Evolutionary conservation across 768 basidiomycete species (phyloP), one percentile per base, ranked within the genome.

Genomic region (Leccinum disarticulatum): DNA sequence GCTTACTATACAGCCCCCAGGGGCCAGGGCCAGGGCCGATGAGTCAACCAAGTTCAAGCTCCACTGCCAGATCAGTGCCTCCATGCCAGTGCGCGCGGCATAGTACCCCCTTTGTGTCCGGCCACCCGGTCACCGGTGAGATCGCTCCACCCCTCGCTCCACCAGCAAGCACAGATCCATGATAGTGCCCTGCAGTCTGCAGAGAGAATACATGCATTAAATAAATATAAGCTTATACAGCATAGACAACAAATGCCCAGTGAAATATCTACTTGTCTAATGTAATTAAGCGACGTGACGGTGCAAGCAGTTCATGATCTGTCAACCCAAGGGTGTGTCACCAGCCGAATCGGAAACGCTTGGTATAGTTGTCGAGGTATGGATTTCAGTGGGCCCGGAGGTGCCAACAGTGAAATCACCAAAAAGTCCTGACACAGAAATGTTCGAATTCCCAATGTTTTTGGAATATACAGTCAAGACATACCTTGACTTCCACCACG

Each of bases 281-380:
- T 6, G 68, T 66, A 62, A 66, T 64, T 65, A 66, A 47, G n/a
- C 60, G 35, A 28, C 55, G 52, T 10, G n/a, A 6, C 6, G 33
- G 59, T 53, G 35, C 15, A 7, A 25, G 8, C 15, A 3, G 13
- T 41, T 75, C 53, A 75, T 31, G 65, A 62, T 49, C 62, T 62
- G 57, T 73, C 70, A 13, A 73, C 35, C 75, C 78, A 86, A 2
- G 85, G 74, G 56, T 90, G 85, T 3, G 87, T 87, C 41, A 87
- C 87, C 41, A 89, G 67, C 55, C 81, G 79, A 33, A 89, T 83
- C 3, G 87, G 81, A 59, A 87, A 77, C 8, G 79, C 74, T 41
- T 83, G 70, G 65, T 81, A 80, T 61, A 74, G 61, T 68, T 81
- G 67, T 13, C 73, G 62, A 48, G 76, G 56, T 55, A 80, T 67